Percentiles rank a stretch among this genome's conserved stretches.
phyloP scores from a whole-genome alignment of 768 basidiomycete species.

The Lactarius sp. region DNA sequence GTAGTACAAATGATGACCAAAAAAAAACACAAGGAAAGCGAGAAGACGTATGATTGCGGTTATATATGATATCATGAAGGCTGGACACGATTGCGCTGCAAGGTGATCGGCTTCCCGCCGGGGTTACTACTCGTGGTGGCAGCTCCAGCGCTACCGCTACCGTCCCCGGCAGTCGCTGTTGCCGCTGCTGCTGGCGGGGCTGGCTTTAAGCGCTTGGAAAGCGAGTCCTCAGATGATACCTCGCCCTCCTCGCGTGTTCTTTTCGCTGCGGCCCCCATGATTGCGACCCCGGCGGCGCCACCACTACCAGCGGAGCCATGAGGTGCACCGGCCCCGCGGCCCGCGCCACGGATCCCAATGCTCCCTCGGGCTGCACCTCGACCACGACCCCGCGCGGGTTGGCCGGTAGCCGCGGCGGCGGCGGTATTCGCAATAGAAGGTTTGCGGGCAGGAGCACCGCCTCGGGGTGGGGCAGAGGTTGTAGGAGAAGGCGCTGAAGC shows the following conservation, averaged over 20 bases:
- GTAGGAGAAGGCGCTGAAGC: constrained; percentile 30
- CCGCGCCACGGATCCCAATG: constrained; percentile 22
- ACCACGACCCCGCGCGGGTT: constrained; percentile 21
- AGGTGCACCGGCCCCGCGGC: constrained; percentile 11
- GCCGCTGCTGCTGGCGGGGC: neutral
- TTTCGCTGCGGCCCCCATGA: constrained; percentile 25
- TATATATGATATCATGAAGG: constrained; percentile 26
- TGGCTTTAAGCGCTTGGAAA: constrained; percentile 24
- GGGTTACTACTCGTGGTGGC: neutral
- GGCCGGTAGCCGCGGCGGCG: neutral
- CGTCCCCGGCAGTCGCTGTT: neutral
- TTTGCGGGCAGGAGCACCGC: constrained; percentile 7
- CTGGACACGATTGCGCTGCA: constrained; percentile 27
- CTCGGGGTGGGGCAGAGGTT: constrained; percentile 24
- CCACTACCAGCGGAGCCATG: neutral
- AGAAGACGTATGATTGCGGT: neutral
- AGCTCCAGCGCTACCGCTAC: neutral
- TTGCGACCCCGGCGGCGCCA: constrained; percentile 13
- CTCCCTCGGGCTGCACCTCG: constrained; percentile 14
- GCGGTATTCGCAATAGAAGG: neutral
- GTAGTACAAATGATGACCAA: constrained; percentile 9
- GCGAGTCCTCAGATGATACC: constrained; percentile 13
- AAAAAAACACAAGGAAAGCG: neutral
- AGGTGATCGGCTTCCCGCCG: constrained; percentile 22
- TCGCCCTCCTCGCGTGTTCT: constrained; percentile 25